Evolutionary conservation across 192 early-diverging fungal genomes (phyloP).

Genomic region (Coemansia sp.): DNA sequence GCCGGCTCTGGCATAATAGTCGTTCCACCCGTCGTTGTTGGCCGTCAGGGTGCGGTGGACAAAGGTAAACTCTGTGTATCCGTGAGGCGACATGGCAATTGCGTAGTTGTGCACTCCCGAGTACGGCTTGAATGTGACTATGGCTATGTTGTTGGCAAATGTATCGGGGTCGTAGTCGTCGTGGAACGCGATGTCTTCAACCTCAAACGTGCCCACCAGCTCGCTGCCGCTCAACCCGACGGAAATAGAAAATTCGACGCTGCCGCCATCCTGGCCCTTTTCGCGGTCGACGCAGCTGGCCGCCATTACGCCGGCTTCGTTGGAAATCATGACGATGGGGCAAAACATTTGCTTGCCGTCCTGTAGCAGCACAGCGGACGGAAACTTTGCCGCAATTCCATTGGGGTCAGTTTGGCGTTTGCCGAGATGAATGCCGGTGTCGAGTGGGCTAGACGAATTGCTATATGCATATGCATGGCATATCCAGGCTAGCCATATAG

Average conservation of each 20-base stretch:
- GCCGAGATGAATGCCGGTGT: too few relatives aligned
- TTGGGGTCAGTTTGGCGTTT: neutral
- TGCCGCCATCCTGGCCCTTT: neutral
- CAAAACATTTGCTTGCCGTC: constrained; percentile 5
- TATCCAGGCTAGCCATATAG: too few relatives aligned
- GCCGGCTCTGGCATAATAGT: neutral
- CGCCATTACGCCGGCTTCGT: neutral
- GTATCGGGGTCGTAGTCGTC: constrained; percentile 5
- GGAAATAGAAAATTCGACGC: neutral
- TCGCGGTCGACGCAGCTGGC: constrained; percentile 5
- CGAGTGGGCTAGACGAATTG: too few relatives aligned
- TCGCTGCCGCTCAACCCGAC: neutral
- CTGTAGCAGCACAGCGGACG: neutral
- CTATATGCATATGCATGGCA: too few relatives aligned
- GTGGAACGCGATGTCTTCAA: neutral
- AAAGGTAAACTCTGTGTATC: neutral
- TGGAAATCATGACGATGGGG: neutral
- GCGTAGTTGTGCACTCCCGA: neutral
- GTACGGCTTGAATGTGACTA: neutral
- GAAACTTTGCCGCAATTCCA: neutral
- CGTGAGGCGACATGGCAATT: neutral
- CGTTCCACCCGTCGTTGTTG: neutral
- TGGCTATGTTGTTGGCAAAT: constrained; percentile 26
- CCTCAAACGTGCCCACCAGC: neutral
- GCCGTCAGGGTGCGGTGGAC: constrained; percentile 1